These are phyloP conservation scores for Candida namnaoensis DNA, from an alignment of 805 yeast genomes.

Conservation along the genomic window DNA sequence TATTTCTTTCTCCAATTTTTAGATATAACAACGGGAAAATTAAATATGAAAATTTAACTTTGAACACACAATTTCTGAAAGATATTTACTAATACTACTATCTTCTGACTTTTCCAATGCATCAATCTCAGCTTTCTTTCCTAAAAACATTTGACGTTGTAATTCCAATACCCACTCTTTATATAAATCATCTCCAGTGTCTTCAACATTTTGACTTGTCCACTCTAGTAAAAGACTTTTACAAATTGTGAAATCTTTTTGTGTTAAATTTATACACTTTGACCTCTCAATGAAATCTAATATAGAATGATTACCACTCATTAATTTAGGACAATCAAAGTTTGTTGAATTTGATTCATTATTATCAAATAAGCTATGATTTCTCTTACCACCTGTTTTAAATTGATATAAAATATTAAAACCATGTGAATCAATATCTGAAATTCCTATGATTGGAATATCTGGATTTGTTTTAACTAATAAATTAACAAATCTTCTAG, in stretches of 20 bases:
- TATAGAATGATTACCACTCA: conserved; percentile 10
- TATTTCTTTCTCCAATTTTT: too few species aligned
- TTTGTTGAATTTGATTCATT: conserved; percentile 3
- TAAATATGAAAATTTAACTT: too few species aligned
- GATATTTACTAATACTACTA: too few species aligned
- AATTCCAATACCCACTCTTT: conserved; percentile 29
- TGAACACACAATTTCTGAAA: too few species aligned
- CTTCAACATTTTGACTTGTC: neutral
- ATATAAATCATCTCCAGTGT: neutral
- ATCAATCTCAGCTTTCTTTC: conserved; percentile 56
- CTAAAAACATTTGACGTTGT: conserved; percentile 47
- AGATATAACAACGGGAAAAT: too few species aligned
- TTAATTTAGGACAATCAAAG: conserved; percentile 4
- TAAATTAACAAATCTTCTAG: conserved; percentile 32
- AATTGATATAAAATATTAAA: conserved; percentile 45
- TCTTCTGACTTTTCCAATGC: conserved; percentile 1
- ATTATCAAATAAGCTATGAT: neutral
- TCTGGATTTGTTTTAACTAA: conserved; percentile 15
- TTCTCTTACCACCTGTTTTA: conserved; percentile 11
- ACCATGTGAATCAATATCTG: conserved; percentile 67
- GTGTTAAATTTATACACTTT: conserved; percentile 11
- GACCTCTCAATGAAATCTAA: conserved; percentile 9
- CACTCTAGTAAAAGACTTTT: conserved; percentile 12
- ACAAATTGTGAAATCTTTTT: conserved; percentile 20
- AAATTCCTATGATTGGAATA: conserved; percentile 33